Base-by-base conservation (phyloP, 2,329 filamentous ascomycete genomes). In the Aspergillus flavus region DNA sequence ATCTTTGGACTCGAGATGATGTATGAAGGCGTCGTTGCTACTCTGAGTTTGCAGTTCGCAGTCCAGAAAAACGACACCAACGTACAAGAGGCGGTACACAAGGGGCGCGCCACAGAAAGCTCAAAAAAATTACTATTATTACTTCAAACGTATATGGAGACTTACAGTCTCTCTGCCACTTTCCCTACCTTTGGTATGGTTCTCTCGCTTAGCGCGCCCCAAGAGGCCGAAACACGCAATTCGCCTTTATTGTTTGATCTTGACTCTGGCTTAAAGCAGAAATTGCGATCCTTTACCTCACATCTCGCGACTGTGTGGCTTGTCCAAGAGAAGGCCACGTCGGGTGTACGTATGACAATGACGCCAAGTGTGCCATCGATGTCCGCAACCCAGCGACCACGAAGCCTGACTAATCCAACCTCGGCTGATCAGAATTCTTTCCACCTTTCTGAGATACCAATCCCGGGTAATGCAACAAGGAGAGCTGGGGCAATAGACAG, bases 111-210 rank as follows among this genome's bases (percentile, higher is more conserved):
- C 1, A 70, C 68, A 19, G 73, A 76, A 55, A 76, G 76, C 56
- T 76, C 76, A 4, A 73, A 75, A 50, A 72, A 76, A 14, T 66
- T 78, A 6, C 66, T 77, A 12, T 70, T 74, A 30, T 69, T 80
- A 46, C 66, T 81, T 10, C 76, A 76, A 39, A 66, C 69, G 64
- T 74, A 78, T 63, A 70, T 82, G 72, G 78, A 81, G 45, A 75
- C 71, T 19, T 80, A 78, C 64, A 78, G 79, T 34, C 75, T 76
- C 61, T 78, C 71, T 41, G 80, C 74, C 56, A 78, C 70, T 57
- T 77, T 66, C 65, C 79, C 74, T 61, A 84, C 75, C 0, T 80
- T 80, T 60, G 79, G 79, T 26, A 75, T 77, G 66, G 75, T 79
- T 28, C 69, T 80, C 32, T 76, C 72, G 45, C 73, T 73, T 59